Evolutionary conservation across 1,139 yeast genomes (phyloP).

Genomic region (Nakaseomyces bracarensis): DNA sequence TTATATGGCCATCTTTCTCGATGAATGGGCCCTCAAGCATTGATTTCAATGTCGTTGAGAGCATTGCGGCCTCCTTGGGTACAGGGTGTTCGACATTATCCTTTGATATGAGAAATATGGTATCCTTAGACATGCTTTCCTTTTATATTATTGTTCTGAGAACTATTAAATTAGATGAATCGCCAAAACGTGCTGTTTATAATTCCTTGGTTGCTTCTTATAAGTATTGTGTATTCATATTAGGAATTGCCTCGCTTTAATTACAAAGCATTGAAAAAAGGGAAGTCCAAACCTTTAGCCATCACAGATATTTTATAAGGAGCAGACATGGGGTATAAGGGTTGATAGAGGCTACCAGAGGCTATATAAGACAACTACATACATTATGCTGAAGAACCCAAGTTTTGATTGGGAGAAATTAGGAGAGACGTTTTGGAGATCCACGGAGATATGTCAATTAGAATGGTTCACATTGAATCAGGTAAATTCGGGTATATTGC

Average conservation of each 20-base stretch:
- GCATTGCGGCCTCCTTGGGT: conserved; percentile 67
- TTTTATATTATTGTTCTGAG: no score
- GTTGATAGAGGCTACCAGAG: not conserved
- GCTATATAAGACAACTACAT: not conserved
- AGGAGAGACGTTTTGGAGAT: conserved; percentile 52
- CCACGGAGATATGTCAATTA: conserved; percentile 28
- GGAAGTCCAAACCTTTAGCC: no score
- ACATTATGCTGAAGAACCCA: conserved; percentile 32
- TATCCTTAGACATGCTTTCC: not conserved
- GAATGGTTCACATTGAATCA: conserved; percentile 12
- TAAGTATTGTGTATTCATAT: no score
- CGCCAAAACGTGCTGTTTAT: no score
- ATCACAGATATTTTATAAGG: no score
- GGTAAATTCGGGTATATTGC: not conserved
- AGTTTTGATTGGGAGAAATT: conserved; percentile 56
- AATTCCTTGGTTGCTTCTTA: no score
- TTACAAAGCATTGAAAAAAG: no score
- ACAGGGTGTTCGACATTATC: conserved; percentile 64
- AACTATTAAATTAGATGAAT: no score
- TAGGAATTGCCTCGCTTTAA: no score
- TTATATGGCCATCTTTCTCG: conserved; percentile 35
- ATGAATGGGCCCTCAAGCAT: conserved; percentile 37
- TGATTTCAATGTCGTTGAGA: conserved; percentile 71
- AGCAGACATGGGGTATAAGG: no score
- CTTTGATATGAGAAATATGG: conserved; percentile 63